Base-by-base conservation (phyloP, 2,329 filamentous ascomycete genomes). In the Magnaporthiopsis incrustans region DNA sequence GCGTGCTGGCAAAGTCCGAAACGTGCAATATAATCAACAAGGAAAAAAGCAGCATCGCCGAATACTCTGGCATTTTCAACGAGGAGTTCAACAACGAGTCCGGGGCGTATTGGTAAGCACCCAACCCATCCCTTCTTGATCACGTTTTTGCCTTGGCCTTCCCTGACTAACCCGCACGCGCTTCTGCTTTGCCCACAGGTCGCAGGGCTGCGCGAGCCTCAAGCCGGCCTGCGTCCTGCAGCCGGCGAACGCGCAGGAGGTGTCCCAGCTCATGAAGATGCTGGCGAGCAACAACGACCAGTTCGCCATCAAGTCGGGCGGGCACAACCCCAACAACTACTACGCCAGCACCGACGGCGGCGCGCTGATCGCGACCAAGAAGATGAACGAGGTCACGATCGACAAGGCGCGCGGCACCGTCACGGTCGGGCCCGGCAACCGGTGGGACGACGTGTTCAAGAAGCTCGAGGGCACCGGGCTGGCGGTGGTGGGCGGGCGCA, bases 271-370 rank as follows among this genome's bases (percentile, higher is more conserved):
- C 56, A 44, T 70, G 62, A 38, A 44, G 32, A 59, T 66, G 4
- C 67, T 70, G 33, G 61, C 62, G 63, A 60, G 50, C 53, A 67
- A 67, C 65, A 66, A 65, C 27, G 68, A 68, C 68, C 69, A 67
- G 0, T 85, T 86, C 70, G 77, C 82, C 3, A 76, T 82, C 65
- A 80, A 80, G 53, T 65, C 64, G 18, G 65, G 82, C n/a, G 82
- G 83, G 0, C 82, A 85, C 71, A 78, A 77, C 2, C 73, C 78
- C 3, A 81, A 79, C 65, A 71, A 75, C 0, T 77, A 75, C 6
- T 74, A 75, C 1, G 78, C 79, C 8, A 84, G 76, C 68, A 75
- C 75, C 64, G 67, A 72, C 6, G 67, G 67, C 18, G 76, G 79
- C 18, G 70, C 81, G 5, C 76, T 77, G 4, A 72, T 84, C 62